A percentile compares a stretch with the other conserved stretches of the same genome.
Conservation (phyloP, 1,139 yeast genomes). For the Magnusiomyces starmeri region DNA sequence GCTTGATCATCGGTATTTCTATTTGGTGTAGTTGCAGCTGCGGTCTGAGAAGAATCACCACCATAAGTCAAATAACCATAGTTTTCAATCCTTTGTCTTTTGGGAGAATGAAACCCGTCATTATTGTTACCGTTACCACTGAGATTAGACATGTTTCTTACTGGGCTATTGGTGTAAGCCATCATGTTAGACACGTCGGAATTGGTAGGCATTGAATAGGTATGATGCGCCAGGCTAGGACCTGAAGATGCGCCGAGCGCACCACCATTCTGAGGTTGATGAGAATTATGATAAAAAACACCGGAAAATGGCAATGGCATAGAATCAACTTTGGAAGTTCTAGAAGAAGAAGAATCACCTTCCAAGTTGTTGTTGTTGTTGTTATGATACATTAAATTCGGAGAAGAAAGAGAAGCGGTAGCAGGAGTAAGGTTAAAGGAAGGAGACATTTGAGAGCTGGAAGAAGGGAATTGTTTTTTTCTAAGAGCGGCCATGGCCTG, state of each 20-base stretch:
- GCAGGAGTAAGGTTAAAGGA: conserved; percentile 3
- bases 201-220: background rate
- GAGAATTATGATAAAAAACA: background rate
- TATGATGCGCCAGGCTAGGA: background rate
- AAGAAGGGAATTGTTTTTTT: conserved; percentile 19
- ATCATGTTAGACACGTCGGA: background rate
- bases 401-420: too few species aligned
- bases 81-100: background rate
- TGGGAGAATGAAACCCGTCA: background rate
- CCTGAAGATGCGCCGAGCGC: background rate
- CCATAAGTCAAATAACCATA: background rate
- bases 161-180: background rate
- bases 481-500: conserved; percentile 39
- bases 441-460: background rate
- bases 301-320: background rate
- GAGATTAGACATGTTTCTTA: background rate
- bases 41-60: background rate
- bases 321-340: background rate
- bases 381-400: too few species aligned
- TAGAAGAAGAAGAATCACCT: background rate
- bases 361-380: too few species aligned
- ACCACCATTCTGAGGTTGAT: background rate
- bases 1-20: conserved; percentile 1
- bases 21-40: background rate
- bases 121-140: background rate